Conservation (phyloP, 495 filamentous ascomycete species). For the Neurospora tetrasperma region DNA sequence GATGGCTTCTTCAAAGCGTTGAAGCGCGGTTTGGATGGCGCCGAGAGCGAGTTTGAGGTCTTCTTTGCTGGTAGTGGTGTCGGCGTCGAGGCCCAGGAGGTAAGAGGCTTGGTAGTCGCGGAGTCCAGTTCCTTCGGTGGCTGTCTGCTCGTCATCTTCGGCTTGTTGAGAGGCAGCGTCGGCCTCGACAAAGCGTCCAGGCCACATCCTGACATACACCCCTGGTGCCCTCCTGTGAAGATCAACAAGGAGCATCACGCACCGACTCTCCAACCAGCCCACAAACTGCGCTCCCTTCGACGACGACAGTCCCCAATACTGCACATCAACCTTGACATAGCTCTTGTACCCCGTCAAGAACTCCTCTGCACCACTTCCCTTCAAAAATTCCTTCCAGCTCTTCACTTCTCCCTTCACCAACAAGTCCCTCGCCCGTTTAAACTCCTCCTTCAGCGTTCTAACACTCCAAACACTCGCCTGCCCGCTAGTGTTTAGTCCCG, state of each 20-base stretch:
- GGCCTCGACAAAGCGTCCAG: slow-evolving; percentile 37
- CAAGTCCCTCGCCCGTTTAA: slow-evolving; percentile 25
- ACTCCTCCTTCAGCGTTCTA: slow-evolving; percentile 37
- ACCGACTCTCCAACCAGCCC: slow-evolving; percentile 46
- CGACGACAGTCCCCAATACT: slow-evolving; percentile 44
- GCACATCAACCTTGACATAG: slow-evolving; percentile 43
- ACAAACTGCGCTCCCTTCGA: slow-evolving; percentile 36
- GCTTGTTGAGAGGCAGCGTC: neutral
- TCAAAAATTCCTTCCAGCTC: neutral
- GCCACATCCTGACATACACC: slow-evolving; percentile 46
- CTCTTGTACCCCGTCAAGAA: slow-evolving; percentile 37
- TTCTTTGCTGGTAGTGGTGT: slow-evolving; percentile 16
- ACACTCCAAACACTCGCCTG: slow-evolving; percentile 38
- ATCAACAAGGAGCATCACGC: slow-evolving; percentile 40
- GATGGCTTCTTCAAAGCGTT: slow-evolving; percentile 38
- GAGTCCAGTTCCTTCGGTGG: slow-evolving; percentile 4
- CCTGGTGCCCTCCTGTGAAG: slow-evolving; percentile 34
- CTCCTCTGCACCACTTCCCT: slow-evolving; percentile 12
- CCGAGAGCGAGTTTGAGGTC: slow-evolving; percentile 22
- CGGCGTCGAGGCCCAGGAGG: slow-evolving; percentile 41
- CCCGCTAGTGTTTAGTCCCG: slow-evolving; percentile 42
- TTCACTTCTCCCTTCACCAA: neutral
- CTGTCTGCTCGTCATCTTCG: neutral
- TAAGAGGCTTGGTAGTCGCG: slow-evolving; percentile 43
- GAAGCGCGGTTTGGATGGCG: slow-evolving; percentile 29